These are phyloP conservation scores for sunflower (Helianthus annuus) DNA, from an alignment of 129 eudicot genomes.

Conservation along the genomic window HanXRQr2.0-SUNRISE NC_035433.2:90726313-90726812, in stretches of 20 bases:
- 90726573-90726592: constrained; percentile 42
- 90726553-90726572: constrained; percentile 32
- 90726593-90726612: constrained; percentile 74
- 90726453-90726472: constrained; percentile 45
- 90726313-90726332: constrained; percentile 66
- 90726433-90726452: constrained; percentile 59
- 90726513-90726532: constrained; percentile 43
- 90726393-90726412: constrained; percentile 71
- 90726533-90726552: constrained; percentile 32
- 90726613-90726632: constrained; percentile 75
- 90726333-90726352: constrained; percentile 54
- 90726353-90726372: constrained; percentile 61
- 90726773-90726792: constrained; percentile 84
- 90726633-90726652: constrained; percentile 57
- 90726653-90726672: constrained; percentile 40
- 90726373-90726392: constrained; percentile 62
- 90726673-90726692: constrained; percentile 63
- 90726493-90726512: constrained; percentile 23
- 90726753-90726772: constrained; percentile 70
- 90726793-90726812: constrained; percentile 77
- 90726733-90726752: constrained; percentile 62
- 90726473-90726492: constrained; percentile 27
- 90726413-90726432: constrained; percentile 47
- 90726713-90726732: constrained; percentile 66
- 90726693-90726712: constrained; percentile 58